A percentile compares a stretch with the other conserved stretches of the same genome.
Evolutionary conservation across 2,329 filamentous ascomycete species (phyloP).

Genomic region (Fusarium secorum): DNA sequence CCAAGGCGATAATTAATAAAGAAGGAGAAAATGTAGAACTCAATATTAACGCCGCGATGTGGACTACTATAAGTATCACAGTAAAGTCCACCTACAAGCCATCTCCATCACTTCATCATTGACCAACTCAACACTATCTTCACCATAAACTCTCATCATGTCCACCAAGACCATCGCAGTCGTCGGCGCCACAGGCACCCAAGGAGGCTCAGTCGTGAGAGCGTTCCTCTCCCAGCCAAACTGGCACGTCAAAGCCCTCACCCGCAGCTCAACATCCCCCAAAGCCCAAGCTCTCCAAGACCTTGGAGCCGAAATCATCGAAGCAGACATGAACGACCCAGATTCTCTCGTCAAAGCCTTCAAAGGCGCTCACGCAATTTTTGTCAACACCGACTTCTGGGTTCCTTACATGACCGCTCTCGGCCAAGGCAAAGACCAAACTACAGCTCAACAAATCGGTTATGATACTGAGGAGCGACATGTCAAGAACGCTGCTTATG

Average conservation of each 20-base stretch:
- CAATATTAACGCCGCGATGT: accelerated
- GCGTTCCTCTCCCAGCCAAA: constrained; percentile 49
- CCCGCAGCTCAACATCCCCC: constrained; percentile 51
- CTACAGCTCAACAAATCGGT: constrained; percentile 48
- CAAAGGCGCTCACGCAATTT: constrained; percentile 55
- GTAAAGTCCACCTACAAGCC: accelerated
- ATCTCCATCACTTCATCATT: not conserved
- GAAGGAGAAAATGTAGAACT: accelerated
- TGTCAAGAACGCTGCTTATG: constrained; percentile 62
- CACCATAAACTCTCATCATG: not conserved
- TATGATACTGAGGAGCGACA: constrained; percentile 57
- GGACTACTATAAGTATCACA: not conserved
- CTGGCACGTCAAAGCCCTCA: constrained; percentile 56
- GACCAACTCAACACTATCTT: not conserved
- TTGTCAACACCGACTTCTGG: constrained; percentile 63
- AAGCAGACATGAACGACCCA: constrained; percentile 53
- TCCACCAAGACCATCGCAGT: constrained; percentile 49
- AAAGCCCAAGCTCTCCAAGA: constrained; percentile 50
- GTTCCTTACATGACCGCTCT: constrained; percentile 51
- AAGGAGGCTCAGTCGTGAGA: constrained; percentile 58
- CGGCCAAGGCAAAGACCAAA: constrained; percentile 45
- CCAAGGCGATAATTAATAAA: not conserved
- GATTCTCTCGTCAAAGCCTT: constrained; percentile 52
- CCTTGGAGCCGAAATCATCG: constrained; percentile 53
- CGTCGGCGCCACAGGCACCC: constrained; percentile 57